These are phyloP conservation scores for Penicillium silybi DNA, from an alignment of 495 filamentous ascomycete species.

Conservation along the genomic window DNA sequence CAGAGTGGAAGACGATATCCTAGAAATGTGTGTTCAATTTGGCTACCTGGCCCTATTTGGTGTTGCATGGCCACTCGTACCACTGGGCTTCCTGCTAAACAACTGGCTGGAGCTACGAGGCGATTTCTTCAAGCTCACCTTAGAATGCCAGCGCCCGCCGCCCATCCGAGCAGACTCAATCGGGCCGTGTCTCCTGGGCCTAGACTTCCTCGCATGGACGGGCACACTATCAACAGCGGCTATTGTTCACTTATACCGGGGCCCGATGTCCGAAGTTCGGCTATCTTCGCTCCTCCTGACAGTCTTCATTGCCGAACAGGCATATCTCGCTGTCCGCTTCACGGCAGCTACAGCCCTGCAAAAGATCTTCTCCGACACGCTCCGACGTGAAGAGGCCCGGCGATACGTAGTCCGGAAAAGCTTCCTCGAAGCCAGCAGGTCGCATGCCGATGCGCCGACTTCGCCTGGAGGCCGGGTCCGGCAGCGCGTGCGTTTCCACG, in stretches of 20 bases:
- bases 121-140: constrained; percentile 88
- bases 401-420: constrained; percentile 67
- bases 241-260: constrained; percentile 80
- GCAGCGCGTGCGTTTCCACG: constrained; percentile 37
- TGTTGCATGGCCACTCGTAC: constrained; percentile 85
- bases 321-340: constrained; percentile 68
- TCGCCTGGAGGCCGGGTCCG: constrained; percentile 15
- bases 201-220: constrained; percentile 87
- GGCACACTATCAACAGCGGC: constrained; percentile 81
- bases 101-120: constrained; percentile 93
- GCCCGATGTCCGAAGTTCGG: constrained; percentile 56
- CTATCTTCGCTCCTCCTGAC: constrained; percentile 72
- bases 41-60: constrained; percentile 87
- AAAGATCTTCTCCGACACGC: constrained; percentile 72
- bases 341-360: constrained; percentile 60
- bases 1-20: constrained; percentile 59
- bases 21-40: constrained; percentile 47
- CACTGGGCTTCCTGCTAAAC: constrained; percentile 82
- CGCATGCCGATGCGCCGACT: not conserved
- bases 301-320: constrained; percentile 77
- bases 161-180: constrained; percentile 89
- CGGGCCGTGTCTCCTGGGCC: constrained; percentile 80
- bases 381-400: constrained; percentile 70
- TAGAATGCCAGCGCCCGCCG: constrained; percentile 81
- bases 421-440: constrained; percentile 46